Evolutionary conservation across 108 stramenopile species (phyloP), one percentile per base, ranked within the genome.

Genomic region (Stephanodiscus triporus): DNA sequence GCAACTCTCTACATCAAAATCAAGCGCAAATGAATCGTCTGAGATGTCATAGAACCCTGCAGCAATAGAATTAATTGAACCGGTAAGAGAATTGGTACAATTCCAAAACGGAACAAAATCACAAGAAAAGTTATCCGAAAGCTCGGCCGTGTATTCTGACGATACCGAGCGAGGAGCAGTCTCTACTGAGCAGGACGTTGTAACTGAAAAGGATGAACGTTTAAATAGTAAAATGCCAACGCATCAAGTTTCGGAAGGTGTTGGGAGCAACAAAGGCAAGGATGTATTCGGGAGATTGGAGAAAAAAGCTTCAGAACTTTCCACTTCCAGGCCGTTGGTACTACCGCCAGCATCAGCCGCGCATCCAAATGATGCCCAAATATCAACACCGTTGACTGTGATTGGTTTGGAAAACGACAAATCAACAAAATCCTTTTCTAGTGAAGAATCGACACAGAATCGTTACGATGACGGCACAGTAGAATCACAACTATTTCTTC

Each of bases 1-100:
- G 48, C 60, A 72, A 30, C 49, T 72, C 32, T 50, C 71, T 11
- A 9, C 29, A 22, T n/a, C 58, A 17, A 71, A 60, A 71, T 27
- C 56, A 30, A 24, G 40, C 42, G 23, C 48, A 10, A 49, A 43
- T 14, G 32, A 49, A 40, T 49, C 30, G 6, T 37, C 61, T 1
- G 47, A 60, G 8, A 37, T 53, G n/a, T 17, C 32, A 10, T 32
- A 24, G 26, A 17, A 59, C 26, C 24, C 32, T 38, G 13, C 38
- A n/a, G 36, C 37, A n/a, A 38, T 53, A 23, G 45, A 62, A 13
- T 62, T 63, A 26, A 40, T 62, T 63, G 71, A 60, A 48, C 58
- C 58, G n/a, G 16, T 17, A 7, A 32, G 30, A 19, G 58, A 34
- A 2, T 11, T 59, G 27, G 30, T 32, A 59, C 7, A 6, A 37